phyloP scores from a whole-genome alignment of 768 basidiomycete genomes.

The Suillus clintonianus region DNA sequence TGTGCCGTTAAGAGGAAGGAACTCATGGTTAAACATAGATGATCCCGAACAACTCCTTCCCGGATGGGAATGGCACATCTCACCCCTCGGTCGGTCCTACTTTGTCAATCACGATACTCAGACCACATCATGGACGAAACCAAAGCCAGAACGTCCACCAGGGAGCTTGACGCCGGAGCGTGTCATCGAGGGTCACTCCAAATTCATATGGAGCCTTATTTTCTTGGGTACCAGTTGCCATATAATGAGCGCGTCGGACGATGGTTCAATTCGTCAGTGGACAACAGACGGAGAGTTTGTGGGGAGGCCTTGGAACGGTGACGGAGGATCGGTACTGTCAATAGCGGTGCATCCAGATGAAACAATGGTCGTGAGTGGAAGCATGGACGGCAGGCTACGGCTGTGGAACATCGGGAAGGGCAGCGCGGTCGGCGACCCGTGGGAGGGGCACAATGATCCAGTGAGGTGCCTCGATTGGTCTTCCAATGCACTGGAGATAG shows the following conservation, averaged over 20 bases:
- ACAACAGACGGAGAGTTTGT: neutral
- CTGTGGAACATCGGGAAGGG: neutral
- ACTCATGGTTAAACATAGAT: neutral
- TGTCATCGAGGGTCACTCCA: neutral
- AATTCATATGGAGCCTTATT: neutral
- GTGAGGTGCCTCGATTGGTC: slow-evolving; percentile 13
- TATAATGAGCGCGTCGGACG: neutral
- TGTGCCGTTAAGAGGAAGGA: neutral
- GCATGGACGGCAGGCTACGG: neutral
- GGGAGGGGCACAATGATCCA: neutral
- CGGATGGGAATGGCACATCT: neutral
- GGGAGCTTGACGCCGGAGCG: neutral
- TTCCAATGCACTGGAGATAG: slow-evolving; percentile 12
- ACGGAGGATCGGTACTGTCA: neutral
- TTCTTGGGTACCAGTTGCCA: neutral
- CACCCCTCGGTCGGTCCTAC: neutral
- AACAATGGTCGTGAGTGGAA: neutral
- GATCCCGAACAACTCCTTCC: neutral
- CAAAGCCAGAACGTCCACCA: neutral
- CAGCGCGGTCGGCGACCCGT: neutral
- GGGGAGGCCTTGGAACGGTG: neutral
- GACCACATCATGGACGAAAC: neutral
- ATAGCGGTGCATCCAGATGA: too few species aligned
- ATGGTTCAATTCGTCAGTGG: neutral
- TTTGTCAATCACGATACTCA: neutral